Base-by-base conservation (phyloP, 345 rosid species). In the Populus pruinosa region DNA sequence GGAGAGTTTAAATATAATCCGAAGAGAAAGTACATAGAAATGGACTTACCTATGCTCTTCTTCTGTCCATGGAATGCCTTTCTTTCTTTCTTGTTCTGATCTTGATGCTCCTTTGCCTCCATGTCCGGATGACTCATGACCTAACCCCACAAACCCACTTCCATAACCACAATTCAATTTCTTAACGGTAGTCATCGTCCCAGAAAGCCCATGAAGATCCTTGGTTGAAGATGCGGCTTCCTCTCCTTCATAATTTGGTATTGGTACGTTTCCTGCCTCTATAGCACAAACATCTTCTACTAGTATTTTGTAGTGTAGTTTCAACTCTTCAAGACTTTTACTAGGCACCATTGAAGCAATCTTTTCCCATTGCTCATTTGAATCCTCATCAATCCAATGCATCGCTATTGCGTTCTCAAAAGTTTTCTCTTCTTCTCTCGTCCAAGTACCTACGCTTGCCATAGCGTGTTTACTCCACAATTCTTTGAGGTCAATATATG, bases 41-140 rank as follows among this genome's bases (percentile, higher is more conserved):
- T 53, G 17, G n/a, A 67, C 65, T 6, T 83, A 94, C 98, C 98
- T 88, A 77, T 94, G 98, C 73, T 94, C 97, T 86, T 94, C 98
- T 86, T 92, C 97, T 5, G 97, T 94, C 98, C 97, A 94, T 35
- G 98, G 98, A 78, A 91, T 89, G 27, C 98, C 98, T 86, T 94
- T 94, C 79, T 87, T 82, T 76, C 96, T 87, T 83, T 94, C 98
- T 81, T 92, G 98, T 69, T 94, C 98, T 0, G 91, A 83, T 86
- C 86, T 87, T 13, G 94, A 86, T 5, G 86, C 83, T 65, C 88
- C 88, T 85, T 87, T 87, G 33, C 90, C 86, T 41, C 90, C 89
- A 33, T 88, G 90, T 8, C 91, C 89, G 33, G 83, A 74, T 2
- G 93, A 83, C 63, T 83, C 87, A 47, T 82, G 87, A 74, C 87